Evolutionary conservation across 2,329 filamentous ascomycete species (phyloP).

Genomic region (Fusarium sp.): DNA sequence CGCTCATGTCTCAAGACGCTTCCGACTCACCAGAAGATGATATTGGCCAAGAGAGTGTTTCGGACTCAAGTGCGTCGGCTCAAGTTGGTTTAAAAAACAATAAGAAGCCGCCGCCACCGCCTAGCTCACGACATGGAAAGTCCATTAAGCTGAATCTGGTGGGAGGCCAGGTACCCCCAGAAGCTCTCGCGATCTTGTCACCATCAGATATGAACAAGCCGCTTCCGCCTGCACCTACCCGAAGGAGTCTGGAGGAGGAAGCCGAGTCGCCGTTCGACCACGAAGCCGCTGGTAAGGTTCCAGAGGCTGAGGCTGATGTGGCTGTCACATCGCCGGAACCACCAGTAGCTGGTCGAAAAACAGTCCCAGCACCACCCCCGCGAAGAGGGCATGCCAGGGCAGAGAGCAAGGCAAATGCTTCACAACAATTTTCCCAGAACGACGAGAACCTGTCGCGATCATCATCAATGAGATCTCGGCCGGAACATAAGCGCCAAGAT

Average conservation of each 20-base stretch:
- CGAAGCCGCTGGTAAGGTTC: conserved; percentile 64
- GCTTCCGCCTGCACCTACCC: conserved; percentile 65
- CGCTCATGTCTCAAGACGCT: conserved; percentile 37
- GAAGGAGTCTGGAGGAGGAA: conserved; percentile 61
- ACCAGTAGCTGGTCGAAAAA: conserved; percentile 54
- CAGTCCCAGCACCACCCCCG: conserved; percentile 64
- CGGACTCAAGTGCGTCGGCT: conserved; percentile 48
- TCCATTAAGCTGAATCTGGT: conserved; percentile 68
- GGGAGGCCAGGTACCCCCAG: conserved; percentile 44
- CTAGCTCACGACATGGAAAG: conserved; percentile 81
- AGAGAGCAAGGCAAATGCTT: conserved; percentile 55
- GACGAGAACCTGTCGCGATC: conserved; percentile 60
- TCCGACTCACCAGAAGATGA: conserved; percentile 44
- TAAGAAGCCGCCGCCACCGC: conserved; percentile 77
- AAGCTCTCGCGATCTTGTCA: conserved; percentile 34
- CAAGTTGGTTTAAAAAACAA: conserved; percentile 52
- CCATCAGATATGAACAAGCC: conserved; percentile 61
- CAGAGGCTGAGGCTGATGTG: conserved; percentile 55
- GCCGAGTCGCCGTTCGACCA: conserved; percentile 65
- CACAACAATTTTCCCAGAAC: conserved; percentile 34
- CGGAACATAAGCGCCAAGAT: conserved; percentile 59
- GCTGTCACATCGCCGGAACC: conserved; percentile 49
- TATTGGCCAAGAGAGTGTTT: conserved; percentile 37
- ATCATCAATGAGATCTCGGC: conserved; percentile 61
- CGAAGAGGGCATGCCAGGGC: conserved; percentile 60